Evolutionary conservation across 176 grass and related monocot species (phyloP).

Genomic region (Cenchrus americanus): DNA sequence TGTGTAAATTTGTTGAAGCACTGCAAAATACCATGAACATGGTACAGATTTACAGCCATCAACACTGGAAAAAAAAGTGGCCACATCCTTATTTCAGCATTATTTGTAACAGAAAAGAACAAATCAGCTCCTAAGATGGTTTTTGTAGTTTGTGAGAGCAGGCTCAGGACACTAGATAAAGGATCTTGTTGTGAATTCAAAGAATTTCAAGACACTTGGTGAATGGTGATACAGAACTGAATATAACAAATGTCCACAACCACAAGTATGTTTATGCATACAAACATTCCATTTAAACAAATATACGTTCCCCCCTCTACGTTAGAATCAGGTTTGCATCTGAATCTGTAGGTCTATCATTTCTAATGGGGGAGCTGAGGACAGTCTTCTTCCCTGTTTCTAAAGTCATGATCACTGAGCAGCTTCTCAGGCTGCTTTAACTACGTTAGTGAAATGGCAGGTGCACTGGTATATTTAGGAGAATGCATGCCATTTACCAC

Average conservation of each 20-base stretch:
- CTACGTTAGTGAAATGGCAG: constrained; percentile 31
- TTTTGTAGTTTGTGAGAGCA: background rate
- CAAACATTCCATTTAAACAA: constrained; percentile 28
- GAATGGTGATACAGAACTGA: constrained; percentile 18
- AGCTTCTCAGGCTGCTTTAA: constrained; percentile 26
- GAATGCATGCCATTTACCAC: constrained; percentile 11
- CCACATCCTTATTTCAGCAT: background rate
- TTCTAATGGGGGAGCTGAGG: constrained; percentile 11
- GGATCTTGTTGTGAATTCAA: background rate
- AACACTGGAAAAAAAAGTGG: background rate
- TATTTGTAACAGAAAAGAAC: background rate
- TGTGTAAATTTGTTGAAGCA: background rate
- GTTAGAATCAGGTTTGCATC: constrained; percentile 33
- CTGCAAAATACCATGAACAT: background rate
- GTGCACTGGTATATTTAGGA: constrained; percentile 15
- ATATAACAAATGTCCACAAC: background rate
- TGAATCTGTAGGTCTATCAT: constrained; percentile 29
- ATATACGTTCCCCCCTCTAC: constrained; percentile 34
- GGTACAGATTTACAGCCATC: background rate
- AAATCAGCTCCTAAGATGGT: background rate
- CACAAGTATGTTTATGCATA: constrained; percentile 30
- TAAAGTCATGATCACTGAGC: background rate
- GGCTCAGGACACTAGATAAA: background rate
- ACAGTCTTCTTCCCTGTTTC: constrained; percentile 14
- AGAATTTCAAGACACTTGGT: constrained; percentile 14